Evolutionary conservation across 2,329 filamentous ascomycete genomes (phyloP).

Genomic region (Raffaelea ambrosiae): DNA sequence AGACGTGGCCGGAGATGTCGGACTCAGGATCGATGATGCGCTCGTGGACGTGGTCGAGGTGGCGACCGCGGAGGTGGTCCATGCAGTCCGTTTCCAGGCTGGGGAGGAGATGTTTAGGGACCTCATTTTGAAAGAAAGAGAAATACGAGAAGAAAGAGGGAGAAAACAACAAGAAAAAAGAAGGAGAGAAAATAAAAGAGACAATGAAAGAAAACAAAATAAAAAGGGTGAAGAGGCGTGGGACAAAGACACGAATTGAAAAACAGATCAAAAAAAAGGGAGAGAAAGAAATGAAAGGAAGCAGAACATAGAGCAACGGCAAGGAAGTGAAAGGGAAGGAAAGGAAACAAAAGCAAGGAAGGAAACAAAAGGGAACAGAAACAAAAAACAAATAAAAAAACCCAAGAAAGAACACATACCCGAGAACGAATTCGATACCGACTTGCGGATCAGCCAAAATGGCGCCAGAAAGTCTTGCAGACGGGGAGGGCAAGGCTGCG

Average conservation of each 20-base stretch:
- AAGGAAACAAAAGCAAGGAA: too few species aligned
- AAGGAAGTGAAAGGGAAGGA: too few species aligned
- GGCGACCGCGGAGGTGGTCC: constrained; percentile 2
- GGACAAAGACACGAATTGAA: too few species aligned
- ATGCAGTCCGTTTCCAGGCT: constrained; percentile 4
- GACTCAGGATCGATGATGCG: not conserved
- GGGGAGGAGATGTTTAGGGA: not conserved
- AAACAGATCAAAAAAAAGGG: too few species aligned
- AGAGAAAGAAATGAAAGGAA: too few species aligned
- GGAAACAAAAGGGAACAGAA: not conserved
- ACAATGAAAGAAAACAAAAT: not conserved
- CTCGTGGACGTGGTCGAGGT: constrained; percentile 4
- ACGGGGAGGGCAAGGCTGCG: not conserved
- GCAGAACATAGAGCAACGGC: too few species aligned
- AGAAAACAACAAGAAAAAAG: not conserved
- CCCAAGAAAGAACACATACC: too few species aligned
- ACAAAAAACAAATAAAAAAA: too few species aligned
- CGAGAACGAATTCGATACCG: constrained; percentile 1
- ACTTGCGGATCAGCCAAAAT: not conserved
- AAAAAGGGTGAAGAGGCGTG: too few species aligned
- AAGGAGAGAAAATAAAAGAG: not conserved
- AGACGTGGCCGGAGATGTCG: not conserved
- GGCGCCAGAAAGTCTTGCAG: not conserved
- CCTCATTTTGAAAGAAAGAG: too few species aligned
- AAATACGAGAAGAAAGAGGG: not conserved